Evolutionary conservation across 257 asterid species (phyloP).

Genomic region (Solanum medicagineum): DNA sequence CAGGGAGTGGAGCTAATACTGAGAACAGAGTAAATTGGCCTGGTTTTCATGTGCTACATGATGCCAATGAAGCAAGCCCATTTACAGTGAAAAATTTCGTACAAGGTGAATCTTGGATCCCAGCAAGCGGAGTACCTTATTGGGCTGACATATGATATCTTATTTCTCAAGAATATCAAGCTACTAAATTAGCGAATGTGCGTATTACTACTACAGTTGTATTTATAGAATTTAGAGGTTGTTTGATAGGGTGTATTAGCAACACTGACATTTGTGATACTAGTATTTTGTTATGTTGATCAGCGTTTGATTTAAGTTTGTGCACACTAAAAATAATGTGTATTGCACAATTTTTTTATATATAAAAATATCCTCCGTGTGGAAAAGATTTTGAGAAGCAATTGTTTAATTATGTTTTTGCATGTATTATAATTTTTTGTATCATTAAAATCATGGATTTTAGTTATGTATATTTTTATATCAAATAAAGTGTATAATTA

Average conservation of each 20-base stretch:
- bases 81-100: constrained; percentile 36
- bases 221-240: neutral
- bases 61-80: constrained; percentile 14
- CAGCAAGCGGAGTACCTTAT: constrained; percentile 58
- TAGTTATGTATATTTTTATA: no score
- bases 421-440: no score
- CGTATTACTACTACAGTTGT: neutral
- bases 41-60: constrained; percentile 41
- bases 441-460: no score
- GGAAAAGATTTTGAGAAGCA: no score
- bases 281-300: no score
- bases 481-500: no score
- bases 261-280: no score
- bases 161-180: neutral
- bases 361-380: no score
- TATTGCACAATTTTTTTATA: no score
- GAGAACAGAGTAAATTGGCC: constrained; percentile 46
- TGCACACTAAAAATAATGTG: no score
- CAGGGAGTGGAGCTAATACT: constrained; percentile 46
- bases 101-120: constrained; percentile 58
- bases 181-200: neutral
- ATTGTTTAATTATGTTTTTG: no score
- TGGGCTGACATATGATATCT: constrained; percentile 15
- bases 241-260: neutral
- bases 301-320: no score